Conservation (phyloP, 495 filamentous ascomycete species). For the Podospora fimiseda region DNA sequence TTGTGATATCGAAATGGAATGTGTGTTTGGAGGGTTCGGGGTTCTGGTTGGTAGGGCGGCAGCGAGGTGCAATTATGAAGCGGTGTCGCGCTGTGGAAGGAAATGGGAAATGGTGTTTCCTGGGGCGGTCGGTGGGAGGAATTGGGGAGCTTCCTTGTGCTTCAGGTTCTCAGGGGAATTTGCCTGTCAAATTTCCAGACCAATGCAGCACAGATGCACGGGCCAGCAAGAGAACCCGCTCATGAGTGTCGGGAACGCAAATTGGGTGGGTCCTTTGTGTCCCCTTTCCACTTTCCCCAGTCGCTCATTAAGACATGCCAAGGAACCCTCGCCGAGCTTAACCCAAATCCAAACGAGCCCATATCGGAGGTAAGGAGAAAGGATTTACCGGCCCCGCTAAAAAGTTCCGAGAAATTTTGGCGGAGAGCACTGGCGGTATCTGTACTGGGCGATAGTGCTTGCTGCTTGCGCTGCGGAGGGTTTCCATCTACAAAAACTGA, state of each 20-base stretch:
- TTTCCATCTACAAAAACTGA: neutral
- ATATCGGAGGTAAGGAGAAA: constrained; percentile 20
- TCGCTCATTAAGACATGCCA: constrained; percentile 11
- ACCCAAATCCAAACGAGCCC: constrained; percentile 6
- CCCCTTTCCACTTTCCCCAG: constrained; percentile 26
- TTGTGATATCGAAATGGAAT: constrained; percentile 5
- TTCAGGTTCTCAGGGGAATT: constrained; percentile 29
- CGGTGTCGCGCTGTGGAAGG: constrained; percentile 6
- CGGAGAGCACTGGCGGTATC: constrained; percentile 5
- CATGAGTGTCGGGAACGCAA: constrained; percentile 6
- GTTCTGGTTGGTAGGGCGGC: constrained; percentile 14
- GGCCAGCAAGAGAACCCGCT: constrained; percentile 10
- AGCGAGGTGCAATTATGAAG: constrained; percentile 15
- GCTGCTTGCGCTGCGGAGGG: constrained; percentile 1
- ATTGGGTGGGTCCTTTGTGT: constrained; percentile 12
- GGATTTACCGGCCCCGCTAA: constrained; percentile 29
- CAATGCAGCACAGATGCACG: constrained; percentile 18
- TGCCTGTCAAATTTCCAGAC: constrained; percentile 36
- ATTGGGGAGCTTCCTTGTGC: constrained; percentile 25
- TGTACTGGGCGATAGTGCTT: constrained; percentile 3
- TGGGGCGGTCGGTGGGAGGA: constrained; percentile 16
- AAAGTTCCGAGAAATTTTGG: constrained; percentile 26
- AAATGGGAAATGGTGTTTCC: constrained; percentile 21
- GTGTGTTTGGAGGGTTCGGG: constrained; percentile 9
- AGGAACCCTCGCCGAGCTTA: constrained; percentile 12